Conservation (phyloP, 75 land plant species). For the Pinus tabuliformis region DNA sequence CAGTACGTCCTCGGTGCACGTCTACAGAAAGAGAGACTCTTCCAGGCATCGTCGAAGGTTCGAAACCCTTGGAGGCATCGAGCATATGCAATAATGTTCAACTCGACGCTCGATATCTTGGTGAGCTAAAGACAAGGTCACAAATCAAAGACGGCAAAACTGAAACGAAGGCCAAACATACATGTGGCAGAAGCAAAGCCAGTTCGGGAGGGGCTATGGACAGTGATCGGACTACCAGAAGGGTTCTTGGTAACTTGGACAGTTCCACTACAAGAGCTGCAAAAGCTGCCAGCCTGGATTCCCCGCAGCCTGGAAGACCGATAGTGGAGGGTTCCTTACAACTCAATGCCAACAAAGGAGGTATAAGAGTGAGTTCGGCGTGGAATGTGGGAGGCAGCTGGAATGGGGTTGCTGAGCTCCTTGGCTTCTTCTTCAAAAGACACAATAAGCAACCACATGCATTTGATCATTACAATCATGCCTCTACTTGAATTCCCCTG, state of each 20-base stretch:
- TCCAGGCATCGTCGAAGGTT: neutral
- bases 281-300: neutral
- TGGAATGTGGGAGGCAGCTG: conserved; percentile 4
- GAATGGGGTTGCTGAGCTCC: neutral
- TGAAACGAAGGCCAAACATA: neutral
- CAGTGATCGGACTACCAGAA: neutral
- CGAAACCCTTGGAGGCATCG: neutral
- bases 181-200: neutral
- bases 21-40: neutral
- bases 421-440: neutral
- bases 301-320: conserved; percentile 1
- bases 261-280: neutral
- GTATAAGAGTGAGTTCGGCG: neutral
- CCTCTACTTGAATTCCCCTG: too few relatives aligned
- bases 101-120: neutral
- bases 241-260: neutral
- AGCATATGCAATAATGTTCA: neutral
- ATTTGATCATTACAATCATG: too few relatives aligned
- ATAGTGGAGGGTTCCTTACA: neutral
- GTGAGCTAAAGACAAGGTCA: neutral
- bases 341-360: neutral
- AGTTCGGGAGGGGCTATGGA: neutral
- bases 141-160: neutral
- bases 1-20: neutral
- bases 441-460: neutral